Evolutionary conservation across 768 basidiomycete species (phyloP).

Genomic region (Panaeolus cyanescens): DNA sequence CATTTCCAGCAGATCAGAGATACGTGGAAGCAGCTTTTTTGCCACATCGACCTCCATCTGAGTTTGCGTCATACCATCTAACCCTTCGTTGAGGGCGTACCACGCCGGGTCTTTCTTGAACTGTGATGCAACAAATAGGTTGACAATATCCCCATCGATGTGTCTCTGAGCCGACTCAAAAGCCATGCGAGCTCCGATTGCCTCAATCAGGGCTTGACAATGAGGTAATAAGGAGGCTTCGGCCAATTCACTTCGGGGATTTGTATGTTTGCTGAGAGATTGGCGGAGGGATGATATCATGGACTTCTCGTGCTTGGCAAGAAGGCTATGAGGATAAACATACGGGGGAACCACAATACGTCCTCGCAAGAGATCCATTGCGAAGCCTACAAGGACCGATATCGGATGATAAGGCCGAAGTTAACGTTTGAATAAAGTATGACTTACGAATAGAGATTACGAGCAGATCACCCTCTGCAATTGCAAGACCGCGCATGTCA

Average conservation of each 20-base stretch:
- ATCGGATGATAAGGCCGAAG: too few species aligned
- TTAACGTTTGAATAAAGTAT: too few species aligned
- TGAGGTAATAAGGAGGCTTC: slow-evolving; percentile 40
- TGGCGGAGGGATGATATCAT: slow-evolving; percentile 16
- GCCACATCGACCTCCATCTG: slow-evolving; percentile 35
- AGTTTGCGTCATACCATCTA: slow-evolving; percentile 25
- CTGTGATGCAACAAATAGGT: slow-evolving; percentile 37
- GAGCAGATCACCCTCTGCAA: slow-evolving; percentile 48
- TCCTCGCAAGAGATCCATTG: slow-evolving; percentile 24
- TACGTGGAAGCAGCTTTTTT: slow-evolving; percentile 22
- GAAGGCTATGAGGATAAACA: slow-evolving; percentile 15
- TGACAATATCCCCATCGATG: slow-evolving; percentile 30
- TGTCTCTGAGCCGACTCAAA: slow-evolving; percentile 39
- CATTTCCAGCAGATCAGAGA: slow-evolving; percentile 20
- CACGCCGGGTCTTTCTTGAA: slow-evolving; percentile 39
- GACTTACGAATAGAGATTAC: slow-evolving; percentile 37
- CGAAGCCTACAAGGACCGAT: too few species aligned
- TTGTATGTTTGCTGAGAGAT: slow-evolving; percentile 20
- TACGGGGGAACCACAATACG: slow-evolving; percentile 19
- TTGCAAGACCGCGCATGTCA: slow-evolving; percentile 37
- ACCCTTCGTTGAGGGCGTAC: slow-evolving; percentile 38
- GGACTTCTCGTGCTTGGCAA: slow-evolving; percentile 21
- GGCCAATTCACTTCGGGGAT: slow-evolving; percentile 30
- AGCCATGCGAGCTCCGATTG: slow-evolving; percentile 48
- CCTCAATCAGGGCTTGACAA: slow-evolving; percentile 38